Evolutionary conservation across 2,329 filamentous ascomycete species (phyloP), one percentile per base, ranked within the genome.

Genomic region (Aureobasidium subglaciale): DNA sequence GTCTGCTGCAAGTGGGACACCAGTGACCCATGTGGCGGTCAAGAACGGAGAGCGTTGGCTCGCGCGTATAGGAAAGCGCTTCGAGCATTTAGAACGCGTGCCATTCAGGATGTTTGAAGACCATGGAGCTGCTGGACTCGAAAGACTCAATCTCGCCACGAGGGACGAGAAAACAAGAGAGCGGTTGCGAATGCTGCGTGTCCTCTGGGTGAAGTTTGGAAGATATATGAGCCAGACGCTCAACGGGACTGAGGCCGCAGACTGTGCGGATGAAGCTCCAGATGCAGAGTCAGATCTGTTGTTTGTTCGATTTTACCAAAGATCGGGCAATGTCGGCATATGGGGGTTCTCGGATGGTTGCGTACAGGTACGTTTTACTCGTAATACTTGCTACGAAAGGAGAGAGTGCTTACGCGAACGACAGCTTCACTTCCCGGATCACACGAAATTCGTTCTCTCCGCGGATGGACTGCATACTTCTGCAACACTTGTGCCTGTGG

Each of bases 401-500:
- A 25, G 13, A 13, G 29, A 32, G 18, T 25, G 29, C 54, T 56
- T 27, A 59, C 46, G 35, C 24, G 7, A 46, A 20, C 20, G n/a
- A 4, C 61, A 90, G 81, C 88, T 92, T 71, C 92, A 93, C 72
- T 93, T 93, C 69, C 88, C 88, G 2, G 88, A 93, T 63, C 88
- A 93, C 68, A 92, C 88, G 58, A 93, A 93, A 71, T 81, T 93
- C 55, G 85, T 92, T 11, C 73, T 93, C 24, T 88, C 89, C 57
- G 74, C 85, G 1, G 81, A 86, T 27, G 88, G 86, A n/a, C 82
- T 79, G 1, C 86, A 84, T 77, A 86, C 87, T 62, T 86, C 88
- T 66, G 89, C 90, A 66, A 87, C 87, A 73, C 85, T 88, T 64
- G 80, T 91, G 18, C 82, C 86, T 0, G 74, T 82, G n/a, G 82